Percentiles rank a stretch among this genome's conserved stretches.
These are phyloP conservation scores for Mycena indigotica DNA, from an alignment of 768 basidiomycete genomes.

Conservation along the genomic window DNA sequence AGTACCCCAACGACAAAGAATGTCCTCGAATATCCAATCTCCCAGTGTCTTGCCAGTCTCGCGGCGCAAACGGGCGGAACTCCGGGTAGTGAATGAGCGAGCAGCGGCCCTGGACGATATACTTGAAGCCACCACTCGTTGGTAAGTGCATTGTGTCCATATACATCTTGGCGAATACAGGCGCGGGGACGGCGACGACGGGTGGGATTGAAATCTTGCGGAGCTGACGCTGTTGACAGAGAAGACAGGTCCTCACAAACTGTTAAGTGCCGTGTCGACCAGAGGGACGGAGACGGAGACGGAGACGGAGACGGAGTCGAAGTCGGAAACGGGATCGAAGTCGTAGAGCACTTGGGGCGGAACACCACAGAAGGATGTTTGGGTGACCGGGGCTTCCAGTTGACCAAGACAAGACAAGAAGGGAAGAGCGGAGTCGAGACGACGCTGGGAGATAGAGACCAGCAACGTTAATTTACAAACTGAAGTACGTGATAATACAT, in stretches of 20 bases:
- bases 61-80: neutral
- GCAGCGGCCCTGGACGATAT: constrained; percentile 6
- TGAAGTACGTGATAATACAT: too few relatives aligned
- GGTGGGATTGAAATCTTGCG: constrained; percentile 21
- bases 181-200: constrained; percentile 6
- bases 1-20: constrained; percentile 22
- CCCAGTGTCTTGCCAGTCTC: constrained; percentile 15
- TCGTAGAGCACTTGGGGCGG: too few relatives aligned
- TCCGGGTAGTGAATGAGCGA: constrained; percentile 2
- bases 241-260: constrained; percentile 21
- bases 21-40: constrained; percentile 22
- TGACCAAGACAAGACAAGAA: too few relatives aligned
- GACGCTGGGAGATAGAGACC: too few relatives aligned
- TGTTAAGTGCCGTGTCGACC: constrained; percentile 20
- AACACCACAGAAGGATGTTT: too few relatives aligned
- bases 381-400: too few relatives aligned
- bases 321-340: too few relatives aligned
- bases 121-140: constrained; percentile 14
- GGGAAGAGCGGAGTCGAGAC: too few relatives aligned
- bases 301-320: too few relatives aligned
- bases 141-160: constrained; percentile 23
- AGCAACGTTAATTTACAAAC: too few relatives aligned
- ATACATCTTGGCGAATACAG: constrained; percentile 14
- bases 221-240: constrained; percentile 28
- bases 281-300: too few relatives aligned